phyloP scores from a whole-genome alignment of 345 rosid species.

The Populus pruinosa region DNA sequence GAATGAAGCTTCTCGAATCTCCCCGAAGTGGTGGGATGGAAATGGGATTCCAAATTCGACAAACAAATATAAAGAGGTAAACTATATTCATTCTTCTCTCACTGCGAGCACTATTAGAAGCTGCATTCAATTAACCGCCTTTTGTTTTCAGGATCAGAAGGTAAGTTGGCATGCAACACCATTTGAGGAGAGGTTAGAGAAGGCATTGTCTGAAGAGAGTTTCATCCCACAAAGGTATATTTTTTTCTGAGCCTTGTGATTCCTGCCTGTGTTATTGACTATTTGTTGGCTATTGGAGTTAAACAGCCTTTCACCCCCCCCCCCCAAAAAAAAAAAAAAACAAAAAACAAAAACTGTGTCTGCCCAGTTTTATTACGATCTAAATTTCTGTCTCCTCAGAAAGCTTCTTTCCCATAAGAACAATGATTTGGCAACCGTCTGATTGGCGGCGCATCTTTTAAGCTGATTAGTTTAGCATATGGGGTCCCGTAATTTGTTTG shows the following conservation, averaged over 20 bases:
- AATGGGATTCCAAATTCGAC: constrained; percentile 97
- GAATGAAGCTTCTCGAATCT: constrained; percentile 42
- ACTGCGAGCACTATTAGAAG: neutral
- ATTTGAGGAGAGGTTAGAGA: constrained; percentile 93
- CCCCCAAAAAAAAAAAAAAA: too few relatives aligned
- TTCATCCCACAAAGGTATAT: constrained; percentile 47
- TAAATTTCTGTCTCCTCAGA: neutral
- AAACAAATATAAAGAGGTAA: constrained; percentile 91
- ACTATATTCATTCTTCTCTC: neutral
- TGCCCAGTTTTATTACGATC: neutral
- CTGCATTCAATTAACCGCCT: neutral
- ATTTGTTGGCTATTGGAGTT: neutral
- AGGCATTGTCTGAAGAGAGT: constrained; percentile 77
- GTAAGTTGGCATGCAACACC: constrained; percentile 99
- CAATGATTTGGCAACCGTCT: neutral
- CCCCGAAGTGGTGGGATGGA: constrained; percentile 94
- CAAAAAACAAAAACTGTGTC: too few relatives aligned
- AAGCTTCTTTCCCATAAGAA: neutral
- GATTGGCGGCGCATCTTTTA: neutral
- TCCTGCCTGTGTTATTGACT: neutral
- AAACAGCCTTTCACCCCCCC: too few relatives aligned
- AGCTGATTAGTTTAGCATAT: neutral
- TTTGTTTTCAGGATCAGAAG: constrained; percentile 75
- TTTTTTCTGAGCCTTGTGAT: neutral
- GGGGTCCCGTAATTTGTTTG: neutral